A percentile compares a stretch with the other conserved stretches of the same genome.
Evolutionary conservation across 495 filamentous ascomycete genomes (phyloP).

Genomic region (Peziza echinospora): DNA sequence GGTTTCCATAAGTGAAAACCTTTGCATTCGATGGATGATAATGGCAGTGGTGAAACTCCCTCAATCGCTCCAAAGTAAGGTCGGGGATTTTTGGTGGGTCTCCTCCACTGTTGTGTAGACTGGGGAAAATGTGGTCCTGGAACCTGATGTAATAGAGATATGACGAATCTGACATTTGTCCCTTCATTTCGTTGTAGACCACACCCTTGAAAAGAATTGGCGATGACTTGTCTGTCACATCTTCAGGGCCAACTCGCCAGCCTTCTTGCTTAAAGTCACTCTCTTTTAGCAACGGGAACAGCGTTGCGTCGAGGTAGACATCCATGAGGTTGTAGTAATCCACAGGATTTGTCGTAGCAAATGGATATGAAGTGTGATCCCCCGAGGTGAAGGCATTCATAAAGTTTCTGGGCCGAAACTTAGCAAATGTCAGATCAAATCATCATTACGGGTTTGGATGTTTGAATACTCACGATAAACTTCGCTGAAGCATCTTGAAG

Average conservation of each 20-base stretch:
- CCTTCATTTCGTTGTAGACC: slow-evolving; percentile 99
- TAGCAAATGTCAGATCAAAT: background rate
- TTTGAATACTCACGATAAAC: slow-evolving; percentile 36
- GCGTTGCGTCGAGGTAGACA: slow-evolving; percentile 86
- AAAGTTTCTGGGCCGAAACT: slow-evolving; percentile 37
- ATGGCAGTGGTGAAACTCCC: slow-evolving; percentile 66
- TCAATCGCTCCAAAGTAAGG: slow-evolving; percentile 67
- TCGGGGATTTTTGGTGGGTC: slow-evolving; percentile 93
- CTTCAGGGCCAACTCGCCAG: slow-evolving; percentile 85
- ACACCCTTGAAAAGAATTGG: slow-evolving; percentile 90
- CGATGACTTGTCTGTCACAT: slow-evolving; percentile 37
- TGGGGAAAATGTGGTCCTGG: slow-evolving; percentile 81
- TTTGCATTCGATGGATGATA: slow-evolving; percentile 96
- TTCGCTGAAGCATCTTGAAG: slow-evolving; percentile 97
- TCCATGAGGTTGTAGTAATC: slow-evolving; percentile 92
- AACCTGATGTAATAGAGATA: slow-evolving; percentile 90
- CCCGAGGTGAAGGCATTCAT: slow-evolving; percentile 97
- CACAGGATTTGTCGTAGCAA: slow-evolving; percentile 88
- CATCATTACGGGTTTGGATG: background rate
- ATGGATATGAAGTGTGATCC: slow-evolving; percentile 95
- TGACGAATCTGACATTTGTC: slow-evolving; percentile 90
- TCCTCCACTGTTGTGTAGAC: slow-evolving; percentile 85
- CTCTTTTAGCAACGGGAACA: slow-evolving; percentile 67
- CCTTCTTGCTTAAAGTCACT: slow-evolving; percentile 93
- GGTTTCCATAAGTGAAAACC: slow-evolving; percentile 84